Evolutionary conservation across 83 land plant species (phyloP).

Genomic region (Thuja plicata): DNA sequence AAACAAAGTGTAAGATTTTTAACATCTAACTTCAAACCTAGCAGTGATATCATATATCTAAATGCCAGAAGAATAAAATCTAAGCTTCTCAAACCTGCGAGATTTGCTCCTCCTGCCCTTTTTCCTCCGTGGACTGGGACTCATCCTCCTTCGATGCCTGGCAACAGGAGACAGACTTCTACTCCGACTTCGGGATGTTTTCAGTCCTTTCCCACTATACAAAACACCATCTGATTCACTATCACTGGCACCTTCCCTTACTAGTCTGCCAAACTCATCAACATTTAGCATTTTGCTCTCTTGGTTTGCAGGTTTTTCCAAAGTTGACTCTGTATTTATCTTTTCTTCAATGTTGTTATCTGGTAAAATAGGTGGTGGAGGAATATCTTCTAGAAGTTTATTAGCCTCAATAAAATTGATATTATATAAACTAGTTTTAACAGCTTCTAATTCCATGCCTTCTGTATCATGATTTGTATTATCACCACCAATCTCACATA

Average conservation of each 20-base stretch:
- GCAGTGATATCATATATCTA: background rate
- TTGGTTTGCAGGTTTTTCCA: background rate
- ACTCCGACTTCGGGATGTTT: slow-evolving; percentile 30
- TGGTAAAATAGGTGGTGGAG: background rate
- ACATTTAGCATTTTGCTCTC: slow-evolving; percentile 17
- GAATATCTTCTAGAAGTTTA: background rate
- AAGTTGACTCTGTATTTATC: background rate
- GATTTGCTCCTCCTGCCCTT: slow-evolving; percentile 47
- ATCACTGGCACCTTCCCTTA: slow-evolving; percentile 56
- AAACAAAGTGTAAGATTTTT: background rate
- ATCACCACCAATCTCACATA: background rate
- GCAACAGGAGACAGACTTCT: slow-evolving; percentile 37
- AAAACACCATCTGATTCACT: slow-evolving; percentile 65
- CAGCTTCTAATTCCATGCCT: background rate
- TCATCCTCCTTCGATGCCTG: slow-evolving; percentile 41
- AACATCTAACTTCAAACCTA: background rate
- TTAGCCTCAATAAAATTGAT: background rate
- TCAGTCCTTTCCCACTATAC: slow-evolving; percentile 20
- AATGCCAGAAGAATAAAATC: background rate
- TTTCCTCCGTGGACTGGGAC: slow-evolving; percentile 41
- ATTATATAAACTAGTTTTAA: background rate
- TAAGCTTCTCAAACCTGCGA: slow-evolving; percentile 28
- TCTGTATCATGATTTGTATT: background rate
- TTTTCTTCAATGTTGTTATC: background rate
- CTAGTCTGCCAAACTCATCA: slow-evolving; percentile 79